Evolutionary conservation across 2,329 filamentous ascomycete genomes (phyloP).

Genomic region (Stagonosporopsis chrysanthemi): DNA sequence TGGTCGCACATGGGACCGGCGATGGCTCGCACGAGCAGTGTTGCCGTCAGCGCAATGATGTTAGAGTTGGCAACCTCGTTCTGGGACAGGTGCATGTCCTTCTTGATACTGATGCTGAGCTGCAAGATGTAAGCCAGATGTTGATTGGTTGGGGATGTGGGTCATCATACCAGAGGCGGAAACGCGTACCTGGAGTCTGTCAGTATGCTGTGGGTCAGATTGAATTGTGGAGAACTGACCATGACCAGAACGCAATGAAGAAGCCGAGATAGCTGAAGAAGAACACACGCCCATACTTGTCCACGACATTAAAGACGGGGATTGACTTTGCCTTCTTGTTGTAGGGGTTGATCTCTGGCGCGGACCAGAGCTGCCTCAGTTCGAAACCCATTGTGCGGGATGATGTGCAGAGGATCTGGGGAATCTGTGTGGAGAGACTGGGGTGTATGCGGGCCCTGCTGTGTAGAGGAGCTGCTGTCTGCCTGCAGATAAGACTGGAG

Average conservation of each 20-base stretch:
- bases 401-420: slow-evolving; percentile 10
- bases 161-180: slow-evolving; percentile 71
- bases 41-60: slow-evolving; percentile 73
- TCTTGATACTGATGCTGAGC: slow-evolving; percentile 70
- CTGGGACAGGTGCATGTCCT: slow-evolving; percentile 75
- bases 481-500: slow-evolving; percentile 27
- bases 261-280: slow-evolving; percentile 90
- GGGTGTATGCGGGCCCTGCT: slow-evolving; percentile 19
- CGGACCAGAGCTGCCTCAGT: slow-evolving; percentile 48
- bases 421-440: slow-evolving; percentile 13
- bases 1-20: slow-evolving; percentile 86
- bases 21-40: slow-evolving; percentile 75
- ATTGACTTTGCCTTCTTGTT: slow-evolving; percentile 84
- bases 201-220: slow-evolving; percentile 24
- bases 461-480: slow-evolving; percentile 13
- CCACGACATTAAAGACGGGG: slow-evolving; percentile 77
- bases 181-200: slow-evolving; percentile 75
- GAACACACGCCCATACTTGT: slow-evolving; percentile 85
- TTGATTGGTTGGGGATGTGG: slow-evolving; percentile 12
- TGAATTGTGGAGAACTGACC: slow-evolving; percentile 51
- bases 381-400: slow-evolving; percentile 44
- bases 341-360: slow-evolving; percentile 81
- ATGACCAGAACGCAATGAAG: slow-evolving; percentile 88
- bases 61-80: slow-evolving; percentile 86
- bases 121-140: slow-evolving; percentile 53